A percentile compares a stretch with the other conserved stretches of the same genome.
Conservation (phyloP, 768 basidiomycete species). For the Leccinum arenicola region DNA sequence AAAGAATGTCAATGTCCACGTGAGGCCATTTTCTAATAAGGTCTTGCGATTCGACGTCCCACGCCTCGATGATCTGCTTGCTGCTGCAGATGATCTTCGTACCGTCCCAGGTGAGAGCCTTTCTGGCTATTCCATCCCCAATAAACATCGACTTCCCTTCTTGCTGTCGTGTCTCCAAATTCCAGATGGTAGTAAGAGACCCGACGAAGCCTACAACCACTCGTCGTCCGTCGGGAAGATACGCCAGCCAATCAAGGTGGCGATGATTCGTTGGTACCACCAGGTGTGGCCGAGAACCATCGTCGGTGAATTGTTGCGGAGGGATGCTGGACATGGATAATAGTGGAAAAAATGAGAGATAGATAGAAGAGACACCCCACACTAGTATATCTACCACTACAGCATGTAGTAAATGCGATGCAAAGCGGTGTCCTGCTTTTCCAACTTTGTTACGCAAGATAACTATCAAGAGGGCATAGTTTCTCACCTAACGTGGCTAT, state of each 20-base stretch:
- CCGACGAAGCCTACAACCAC: background rate
- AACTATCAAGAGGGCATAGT: no score
- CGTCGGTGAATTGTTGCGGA: background rate
- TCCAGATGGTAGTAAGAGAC: background rate
- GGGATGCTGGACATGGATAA: no score
- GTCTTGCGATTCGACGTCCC: background rate
- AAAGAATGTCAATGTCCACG: no score
- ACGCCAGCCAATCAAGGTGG: background rate
- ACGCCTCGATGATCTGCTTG: background rate
- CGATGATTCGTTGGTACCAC: background rate
- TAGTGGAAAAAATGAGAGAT: no score
- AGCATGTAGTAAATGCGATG: no score
- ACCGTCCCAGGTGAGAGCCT: background rate
- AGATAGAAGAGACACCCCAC: no score
- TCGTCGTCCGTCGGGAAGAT: slow-evolving; percentile 6
- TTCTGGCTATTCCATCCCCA: background rate
- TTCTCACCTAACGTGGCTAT: no score
- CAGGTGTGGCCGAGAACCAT: background rate
- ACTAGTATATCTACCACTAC: no score
- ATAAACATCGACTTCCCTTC: background rate
- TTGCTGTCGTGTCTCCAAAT: slow-evolving; percentile 3
- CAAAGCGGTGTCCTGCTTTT: no score
- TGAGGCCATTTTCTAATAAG: background rate
- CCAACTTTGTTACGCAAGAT: no score
- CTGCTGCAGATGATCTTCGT: background rate